These are phyloP conservation scores for Xylariaceae sp. DNA, from an alignment of 2,329 filamentous ascomycete species.

Conservation along the genomic window DNA sequence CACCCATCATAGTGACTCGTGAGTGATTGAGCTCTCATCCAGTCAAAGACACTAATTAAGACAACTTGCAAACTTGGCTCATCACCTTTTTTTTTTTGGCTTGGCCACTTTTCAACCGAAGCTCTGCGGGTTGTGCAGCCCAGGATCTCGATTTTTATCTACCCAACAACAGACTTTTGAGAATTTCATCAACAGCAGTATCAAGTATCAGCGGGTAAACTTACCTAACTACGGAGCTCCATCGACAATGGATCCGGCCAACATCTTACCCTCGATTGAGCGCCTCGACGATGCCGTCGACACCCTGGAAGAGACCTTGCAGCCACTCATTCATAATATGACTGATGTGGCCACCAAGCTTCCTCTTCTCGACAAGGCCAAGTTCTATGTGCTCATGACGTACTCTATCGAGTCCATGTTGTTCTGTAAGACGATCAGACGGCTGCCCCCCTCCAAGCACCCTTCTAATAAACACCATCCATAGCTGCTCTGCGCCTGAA, in stretches of 20 bases:
- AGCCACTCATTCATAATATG: slow-evolving; percentile 66
- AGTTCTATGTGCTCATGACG: slow-evolving; percentile 80
- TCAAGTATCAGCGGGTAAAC: too few relatives aligned
- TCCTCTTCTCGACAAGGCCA: slow-evolving; percentile 89
- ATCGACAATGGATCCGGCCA: slow-evolving; percentile 40
- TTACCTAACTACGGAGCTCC: not conserved
- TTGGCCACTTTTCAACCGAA: too few relatives aligned
- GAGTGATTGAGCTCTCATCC: too few relatives aligned
- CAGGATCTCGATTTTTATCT: too few relatives aligned
- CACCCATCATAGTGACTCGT: too few relatives aligned
- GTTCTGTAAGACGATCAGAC: slow-evolving; percentile 57
- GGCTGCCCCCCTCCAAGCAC: too few relatives aligned
- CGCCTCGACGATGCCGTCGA: slow-evolving; percentile 75
- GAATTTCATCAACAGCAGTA: too few relatives aligned
- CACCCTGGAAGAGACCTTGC: slow-evolving; percentile 66
- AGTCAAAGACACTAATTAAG: too few relatives aligned
- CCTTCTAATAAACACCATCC: slow-evolving; percentile 4
- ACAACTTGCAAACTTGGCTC: too few relatives aligned
- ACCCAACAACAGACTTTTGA: too few relatives aligned
- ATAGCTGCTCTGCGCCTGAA: slow-evolving; percentile 69
- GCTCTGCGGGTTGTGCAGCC: too few relatives aligned
- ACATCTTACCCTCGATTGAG: slow-evolving; percentile 63
- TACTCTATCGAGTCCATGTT: slow-evolving; percentile 89
- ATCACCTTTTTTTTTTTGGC: too few relatives aligned
- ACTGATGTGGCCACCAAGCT: slow-evolving; percentile 68